Percentiles rank a stretch among this genome's conserved stretches.
Evolutionary conservation across 495 filamentous ascomycete genomes (phyloP).

Genomic region (Sordaria brevicollis): DNA sequence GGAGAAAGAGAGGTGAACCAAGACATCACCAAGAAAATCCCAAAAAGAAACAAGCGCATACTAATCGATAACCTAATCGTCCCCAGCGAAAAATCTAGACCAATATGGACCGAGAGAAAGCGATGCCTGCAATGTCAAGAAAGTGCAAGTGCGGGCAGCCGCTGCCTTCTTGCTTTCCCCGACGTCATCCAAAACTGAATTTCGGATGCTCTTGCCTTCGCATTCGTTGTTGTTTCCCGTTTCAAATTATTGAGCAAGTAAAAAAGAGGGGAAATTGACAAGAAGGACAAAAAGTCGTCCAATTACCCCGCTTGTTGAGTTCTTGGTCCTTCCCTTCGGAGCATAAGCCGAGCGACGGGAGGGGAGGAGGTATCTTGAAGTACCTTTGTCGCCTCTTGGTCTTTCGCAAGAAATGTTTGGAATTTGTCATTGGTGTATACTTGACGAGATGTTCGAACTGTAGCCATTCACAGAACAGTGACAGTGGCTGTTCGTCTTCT

Average conservation of each 20-base stretch:
- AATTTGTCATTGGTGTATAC: too few relatives aligned
- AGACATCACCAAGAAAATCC: neutral
- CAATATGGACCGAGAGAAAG: neutral
- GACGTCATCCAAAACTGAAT: neutral
- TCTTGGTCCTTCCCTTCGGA: neutral
- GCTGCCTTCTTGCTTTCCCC: too few relatives aligned
- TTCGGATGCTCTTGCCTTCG: neutral
- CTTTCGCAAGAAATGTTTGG: too few relatives aligned
- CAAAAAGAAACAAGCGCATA: neutral
- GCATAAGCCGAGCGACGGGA: too few relatives aligned
- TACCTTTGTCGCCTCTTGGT: neutral
- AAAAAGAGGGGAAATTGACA: neutral
- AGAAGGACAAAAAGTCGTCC: neutral
- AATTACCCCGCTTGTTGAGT: neutral
- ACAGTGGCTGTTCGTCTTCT: neutral
- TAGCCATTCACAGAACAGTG: neutral
- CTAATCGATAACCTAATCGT: neutral
- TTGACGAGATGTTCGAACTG: neutral
- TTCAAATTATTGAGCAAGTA: neutral
- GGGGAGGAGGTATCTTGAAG: neutral
- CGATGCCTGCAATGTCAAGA: neutral
- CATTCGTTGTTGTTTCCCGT: neutral
- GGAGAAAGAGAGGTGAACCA: neutral
- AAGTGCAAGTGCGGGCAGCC: neutral
- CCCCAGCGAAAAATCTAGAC: neutral